Evolutionary conservation across 2,329 filamentous ascomycete genomes (phyloP).

Genomic region (Tolypocladium amazonense): DNA sequence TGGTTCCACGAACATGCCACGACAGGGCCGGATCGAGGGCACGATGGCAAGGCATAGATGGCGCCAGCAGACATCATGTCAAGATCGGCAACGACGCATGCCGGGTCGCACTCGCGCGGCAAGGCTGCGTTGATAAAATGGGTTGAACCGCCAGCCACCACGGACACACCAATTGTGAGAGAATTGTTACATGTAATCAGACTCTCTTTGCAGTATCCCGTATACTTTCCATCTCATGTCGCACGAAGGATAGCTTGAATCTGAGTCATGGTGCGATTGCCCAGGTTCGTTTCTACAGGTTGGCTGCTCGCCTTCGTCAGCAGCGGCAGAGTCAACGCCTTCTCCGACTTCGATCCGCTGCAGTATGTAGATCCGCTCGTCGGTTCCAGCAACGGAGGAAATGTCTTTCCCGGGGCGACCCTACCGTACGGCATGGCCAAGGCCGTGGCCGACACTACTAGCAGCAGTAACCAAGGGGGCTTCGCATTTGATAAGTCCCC

Average conservation of each 20-base stretch:
- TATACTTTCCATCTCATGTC: not conserved
- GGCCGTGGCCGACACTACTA: conserved; percentile 37
- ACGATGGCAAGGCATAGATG: not conserved
- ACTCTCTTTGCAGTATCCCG: no score
- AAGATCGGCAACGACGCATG: not conserved
- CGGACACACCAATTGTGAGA: not conserved
- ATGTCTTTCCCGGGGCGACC: conserved; percentile 32
- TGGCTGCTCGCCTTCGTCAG: not conserved
- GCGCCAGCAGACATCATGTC: not conserved
- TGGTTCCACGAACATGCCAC: not conserved
- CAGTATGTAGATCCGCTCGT: conserved; percentile 27
- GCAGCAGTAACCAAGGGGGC: conserved; percentile 42
- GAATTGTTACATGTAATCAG: not conserved
- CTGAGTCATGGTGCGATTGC: not conserved
- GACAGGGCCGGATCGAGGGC: not conserved
- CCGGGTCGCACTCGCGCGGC: not conserved
- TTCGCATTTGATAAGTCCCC: conserved; percentile 40
- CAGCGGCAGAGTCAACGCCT: not conserved
- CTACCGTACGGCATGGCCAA: conserved; percentile 42
- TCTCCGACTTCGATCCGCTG: conserved; percentile 17
- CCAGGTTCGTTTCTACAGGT: not conserved
- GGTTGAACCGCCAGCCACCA: not conserved
- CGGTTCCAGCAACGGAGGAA: conserved; percentile 19
- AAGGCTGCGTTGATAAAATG: not conserved
- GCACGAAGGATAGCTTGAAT: not conserved